Evolutionary conservation across 345 rosid species (phyloP).

Genomic region (Cardamine chenopodiifolia): DNA sequence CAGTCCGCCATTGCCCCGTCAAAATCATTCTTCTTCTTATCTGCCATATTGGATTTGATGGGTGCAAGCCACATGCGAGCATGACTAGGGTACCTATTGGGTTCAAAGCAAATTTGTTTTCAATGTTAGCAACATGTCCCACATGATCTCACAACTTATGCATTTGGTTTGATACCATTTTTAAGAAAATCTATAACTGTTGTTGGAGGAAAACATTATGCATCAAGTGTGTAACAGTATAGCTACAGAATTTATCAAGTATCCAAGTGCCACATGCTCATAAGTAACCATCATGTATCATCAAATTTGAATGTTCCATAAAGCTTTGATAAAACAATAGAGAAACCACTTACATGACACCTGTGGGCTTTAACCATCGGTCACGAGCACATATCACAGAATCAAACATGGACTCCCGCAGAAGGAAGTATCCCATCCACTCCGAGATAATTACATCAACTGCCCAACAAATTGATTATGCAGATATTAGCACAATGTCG

Average conservation of each 20-base stretch:
- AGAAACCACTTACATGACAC: slow-evolving; percentile 72
- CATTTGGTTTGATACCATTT: not conserved
- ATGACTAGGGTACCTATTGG: slow-evolving; percentile 94
- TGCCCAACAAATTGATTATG: slow-evolving; percentile 40
- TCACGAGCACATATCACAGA: slow-evolving; percentile 97
- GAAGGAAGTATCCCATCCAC: slow-evolving; percentile 99
- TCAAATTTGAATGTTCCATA: not conserved
- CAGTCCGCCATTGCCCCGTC: slow-evolving; percentile 91
- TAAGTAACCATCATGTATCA: slow-evolving; percentile 15
- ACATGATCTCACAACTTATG: slow-evolving; percentile 12
- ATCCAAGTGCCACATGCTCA: slow-evolving; percentile 16
- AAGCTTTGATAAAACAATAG: not conserved
- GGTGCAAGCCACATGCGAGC: slow-evolving; percentile 99
- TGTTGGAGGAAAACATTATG: not conserved
- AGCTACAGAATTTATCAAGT: not conserved
- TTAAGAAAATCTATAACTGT: not conserved
- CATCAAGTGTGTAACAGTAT: not conserved
- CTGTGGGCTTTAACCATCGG: slow-evolving; percentile 91
- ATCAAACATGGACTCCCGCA: slow-evolving; percentile 98
- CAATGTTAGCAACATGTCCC: not conserved
- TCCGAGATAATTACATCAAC: slow-evolving; percentile 98
- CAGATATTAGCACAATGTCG: not conserved
- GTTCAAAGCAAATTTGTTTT: slow-evolving; percentile 9
- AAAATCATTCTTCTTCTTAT: slow-evolving; percentile 63
- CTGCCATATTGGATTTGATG: slow-evolving; percentile 67